These are phyloP conservation scores for Melampsora abietis-canadensis DNA, from an alignment of 1,284 basidiomycete species.

Conservation along the genomic window DNA sequence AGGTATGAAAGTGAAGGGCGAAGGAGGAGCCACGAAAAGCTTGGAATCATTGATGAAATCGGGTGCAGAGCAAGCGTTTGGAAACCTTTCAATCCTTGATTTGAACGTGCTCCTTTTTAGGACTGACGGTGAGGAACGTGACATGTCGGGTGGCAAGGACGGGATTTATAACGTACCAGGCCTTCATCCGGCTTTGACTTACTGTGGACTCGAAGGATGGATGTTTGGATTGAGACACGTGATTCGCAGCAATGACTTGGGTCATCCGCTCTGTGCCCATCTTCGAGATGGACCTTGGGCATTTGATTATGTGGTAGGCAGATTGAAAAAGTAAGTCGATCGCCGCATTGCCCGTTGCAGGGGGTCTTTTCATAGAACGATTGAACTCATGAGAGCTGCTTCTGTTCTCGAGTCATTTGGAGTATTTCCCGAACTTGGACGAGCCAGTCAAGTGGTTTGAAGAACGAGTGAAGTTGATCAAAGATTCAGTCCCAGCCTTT, in stretches of 20 bases:
- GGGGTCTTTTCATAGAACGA: neutral
- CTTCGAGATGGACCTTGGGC: constrained; percentile 83
- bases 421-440: constrained; percentile 65
- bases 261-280: constrained; percentile 81
- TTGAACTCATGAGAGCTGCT: neutral
- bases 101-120: constrained; percentile 79
- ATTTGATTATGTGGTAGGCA: constrained; percentile 72
- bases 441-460: constrained; percentile 76
- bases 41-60: constrained; percentile 46
- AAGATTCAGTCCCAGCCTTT: constrained; percentile 70
- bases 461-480: constrained; percentile 75
- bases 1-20: constrained; percentile 64
- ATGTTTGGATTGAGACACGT: constrained; percentile 79
- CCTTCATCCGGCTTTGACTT: constrained; percentile 65
- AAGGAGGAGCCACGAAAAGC: constrained; percentile 63
- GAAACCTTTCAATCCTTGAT: constrained; percentile 61
- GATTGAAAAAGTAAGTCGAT: constrained; percentile 66
- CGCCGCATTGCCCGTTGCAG: constrained; percentile 14
- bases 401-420: constrained; percentile 61
- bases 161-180: constrained; percentile 76
- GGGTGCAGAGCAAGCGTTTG: constrained; percentile 69
- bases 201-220: constrained; percentile 93
- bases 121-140: constrained; percentile 81
- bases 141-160: constrained; percentile 65
- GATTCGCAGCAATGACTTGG: constrained; percentile 82